Evolutionary conservation across 257 asterid species (phyloP).

Genomic region (Capsicum baccatum): DNA sequence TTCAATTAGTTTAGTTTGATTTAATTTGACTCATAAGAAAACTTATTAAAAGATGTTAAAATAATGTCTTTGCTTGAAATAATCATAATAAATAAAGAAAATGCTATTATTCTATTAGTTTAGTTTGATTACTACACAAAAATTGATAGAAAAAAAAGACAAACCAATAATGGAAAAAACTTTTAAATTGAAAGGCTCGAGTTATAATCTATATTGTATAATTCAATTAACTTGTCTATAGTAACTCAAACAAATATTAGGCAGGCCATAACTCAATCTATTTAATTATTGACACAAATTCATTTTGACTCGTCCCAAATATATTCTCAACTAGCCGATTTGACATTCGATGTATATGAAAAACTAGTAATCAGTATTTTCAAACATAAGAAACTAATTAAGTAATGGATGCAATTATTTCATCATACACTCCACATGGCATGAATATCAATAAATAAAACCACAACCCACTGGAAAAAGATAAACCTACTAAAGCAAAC

Average conservation of each 20-base stretch:
- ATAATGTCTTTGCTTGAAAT: background rate
- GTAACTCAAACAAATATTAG: background rate
- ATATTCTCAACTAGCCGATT: rapidly evolving
- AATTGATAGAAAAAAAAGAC: background rate
- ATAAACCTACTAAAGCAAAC: background rate
- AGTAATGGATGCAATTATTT: background rate
- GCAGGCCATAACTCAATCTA: too few relatives aligned
- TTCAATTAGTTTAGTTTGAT: background rate
- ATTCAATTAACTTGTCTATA: background rate
- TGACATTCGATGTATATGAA: background rate
- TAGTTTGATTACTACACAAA: background rate
- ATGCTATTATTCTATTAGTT: background rate
- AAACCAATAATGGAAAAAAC: background rate
- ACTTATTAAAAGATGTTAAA: background rate
- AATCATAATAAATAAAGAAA: background rate
- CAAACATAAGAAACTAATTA: background rate
- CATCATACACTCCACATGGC: background rate
- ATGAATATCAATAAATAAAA: background rate
- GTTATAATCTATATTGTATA: background rate
- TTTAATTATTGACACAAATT: background rate
- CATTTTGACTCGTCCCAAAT: background rate
- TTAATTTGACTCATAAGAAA: background rate
- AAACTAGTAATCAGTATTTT: background rate
- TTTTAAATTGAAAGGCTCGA: background rate
- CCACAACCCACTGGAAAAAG: background rate